Conservation (phyloP, 2,329 filamentous ascomycete genomes). For the Epichloe gansuensis region DNA sequence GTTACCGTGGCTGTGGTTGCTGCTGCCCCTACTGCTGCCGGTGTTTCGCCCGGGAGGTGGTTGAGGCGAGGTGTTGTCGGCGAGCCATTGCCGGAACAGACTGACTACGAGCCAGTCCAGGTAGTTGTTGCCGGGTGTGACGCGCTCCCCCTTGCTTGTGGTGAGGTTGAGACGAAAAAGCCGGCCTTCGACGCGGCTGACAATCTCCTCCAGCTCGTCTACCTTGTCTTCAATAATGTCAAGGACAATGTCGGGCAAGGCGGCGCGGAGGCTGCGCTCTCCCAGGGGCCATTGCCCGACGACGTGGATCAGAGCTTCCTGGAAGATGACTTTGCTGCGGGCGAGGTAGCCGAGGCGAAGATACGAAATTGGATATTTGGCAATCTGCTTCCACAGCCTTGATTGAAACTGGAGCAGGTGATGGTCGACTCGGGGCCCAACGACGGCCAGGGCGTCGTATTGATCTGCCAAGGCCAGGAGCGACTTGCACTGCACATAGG, state of each 20-base stretch:
- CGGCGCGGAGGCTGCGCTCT: conserved; percentile 59
- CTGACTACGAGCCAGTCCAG: conserved; percentile 82
- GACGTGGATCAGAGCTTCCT: conserved; percentile 82
- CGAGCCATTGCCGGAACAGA: conserved; percentile 84
- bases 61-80: conserved; percentile 72
- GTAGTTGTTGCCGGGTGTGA: conserved; percentile 66
- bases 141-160: conserved; percentile 68
- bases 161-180: conserved; percentile 72
- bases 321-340: conserved; percentile 69
- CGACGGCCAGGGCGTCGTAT: conserved; percentile 80
- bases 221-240: conserved; percentile 93
- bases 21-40: conserved; percentile 6
- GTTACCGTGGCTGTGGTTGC: conserved; percentile 10
- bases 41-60: conserved; percentile 24
- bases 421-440: conserved; percentile 83
- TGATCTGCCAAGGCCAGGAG: conserved; percentile 82
- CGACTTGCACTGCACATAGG: conserved; percentile 88
- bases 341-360: conserved; percentile 80
- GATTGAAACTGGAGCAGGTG: conserved; percentile 86
- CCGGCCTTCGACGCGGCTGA: conserved; percentile 65
- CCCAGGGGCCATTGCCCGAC: conserved; percentile 87
- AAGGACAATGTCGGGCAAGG: conserved; percentile 62
- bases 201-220: conserved; percentile 75
- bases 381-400: conserved; percentile 87
- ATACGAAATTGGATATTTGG: conserved; percentile 89